Base-by-base conservation (phyloP, 306 rosid genomes). In the Senna siamea region DNA sequence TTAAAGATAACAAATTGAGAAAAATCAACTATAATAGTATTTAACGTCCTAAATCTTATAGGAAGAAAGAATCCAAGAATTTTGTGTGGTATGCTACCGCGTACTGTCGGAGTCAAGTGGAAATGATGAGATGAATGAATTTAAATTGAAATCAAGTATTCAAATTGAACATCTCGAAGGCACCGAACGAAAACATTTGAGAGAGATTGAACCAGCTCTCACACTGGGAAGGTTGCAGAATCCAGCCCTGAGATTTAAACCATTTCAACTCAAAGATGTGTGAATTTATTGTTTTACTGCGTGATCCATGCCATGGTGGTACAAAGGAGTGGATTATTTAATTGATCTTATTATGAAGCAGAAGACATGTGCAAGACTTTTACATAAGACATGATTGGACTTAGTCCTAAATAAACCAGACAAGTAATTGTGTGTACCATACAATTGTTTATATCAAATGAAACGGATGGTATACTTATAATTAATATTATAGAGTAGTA, bases 361-460 rank as follows among this genome's bases (percentile, higher is more conserved):
- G 6, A 38, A 14, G 7, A 4, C 46, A 47, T 61, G 51, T 48
- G 61, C 59, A 20, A 48, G 70, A 19, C 32, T 58, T 72, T 5
- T 58, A 59, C 18, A 32, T 59, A 52, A 48, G 41, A 20, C 14
- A 37, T 50, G n/a, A 73, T 32, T 50, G 61, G 35, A 43, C 62
- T 11, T 50, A 4, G n/a, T 48, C 68, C 35, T 12, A 15, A 38
- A 38, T 38, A 38, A 32, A 32, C 37, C 37, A 5, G 37, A 32
- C 2, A 32, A 32, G 37, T 32, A 32, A n/a, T n/a, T n/a, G n/a
- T n/a, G n/a, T n/a, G n/a, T n/a, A n/a, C n/a, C n/a, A n/a, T n/a
- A n/a, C n/a, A n/a, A n/a, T n/a, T 10, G 50, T 44, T 47, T 14
- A 15, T 47, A 15, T 15, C 6, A 14, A 47, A 47, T 47, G 53